Conservation (phyloP, 495 filamentous ascomycete genomes). For the Lasiosphaeria miniovina region DNA sequence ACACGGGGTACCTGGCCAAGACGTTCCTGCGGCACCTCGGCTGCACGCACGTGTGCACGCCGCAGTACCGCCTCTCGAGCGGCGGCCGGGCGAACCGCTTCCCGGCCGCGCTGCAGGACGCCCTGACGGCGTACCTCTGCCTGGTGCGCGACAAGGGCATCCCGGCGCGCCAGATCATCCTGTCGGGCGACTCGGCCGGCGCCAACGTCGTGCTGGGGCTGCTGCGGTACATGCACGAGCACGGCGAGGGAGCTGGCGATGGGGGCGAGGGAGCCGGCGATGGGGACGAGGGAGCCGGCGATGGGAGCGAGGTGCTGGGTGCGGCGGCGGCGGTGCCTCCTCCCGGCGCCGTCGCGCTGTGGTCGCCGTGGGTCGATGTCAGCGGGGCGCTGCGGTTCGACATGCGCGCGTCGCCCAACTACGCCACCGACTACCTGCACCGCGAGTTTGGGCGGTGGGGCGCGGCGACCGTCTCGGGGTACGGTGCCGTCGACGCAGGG, state of each 20-base stretch:
- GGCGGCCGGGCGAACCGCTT: conserved; percentile 31
- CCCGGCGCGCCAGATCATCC: conserved; percentile 33
- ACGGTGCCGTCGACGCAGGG: conserved; percentile 6
- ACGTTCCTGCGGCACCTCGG: conserved; percentile 23
- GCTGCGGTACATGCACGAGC: conserved; percentile 36
- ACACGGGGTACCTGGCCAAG: conserved; percentile 34
- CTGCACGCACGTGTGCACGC: conserved; percentile 25
- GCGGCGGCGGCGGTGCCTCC: neutral
- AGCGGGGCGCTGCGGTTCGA: conserved; percentile 4
- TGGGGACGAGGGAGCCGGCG: conserved; percentile 1
- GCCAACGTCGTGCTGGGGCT: conserved; percentile 40
- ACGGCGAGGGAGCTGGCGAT: conserved; percentile 6
- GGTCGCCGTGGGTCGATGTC: conserved; percentile 29
- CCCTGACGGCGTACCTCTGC: conserved; percentile 39
- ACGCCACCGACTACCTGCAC: conserved; percentile 26
- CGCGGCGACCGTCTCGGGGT: conserved; percentile 9
- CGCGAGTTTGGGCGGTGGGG: conserved; percentile 23
- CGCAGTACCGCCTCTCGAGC: conserved; percentile 41
- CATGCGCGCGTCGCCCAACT: conserved; percentile 17
- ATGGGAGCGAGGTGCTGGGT: no score
- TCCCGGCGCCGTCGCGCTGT: conserved; percentile 17
- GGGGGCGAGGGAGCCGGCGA: no score
- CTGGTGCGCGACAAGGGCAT: conserved; percentile 34
- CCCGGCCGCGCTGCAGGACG: conserved; percentile 48
- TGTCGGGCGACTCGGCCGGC: conserved; percentile 47